These are phyloP conservation scores for Entomophthora muscae DNA, from an alignment of 371 early-diverging fungal species.

Conservation along the genomic window DNA sequence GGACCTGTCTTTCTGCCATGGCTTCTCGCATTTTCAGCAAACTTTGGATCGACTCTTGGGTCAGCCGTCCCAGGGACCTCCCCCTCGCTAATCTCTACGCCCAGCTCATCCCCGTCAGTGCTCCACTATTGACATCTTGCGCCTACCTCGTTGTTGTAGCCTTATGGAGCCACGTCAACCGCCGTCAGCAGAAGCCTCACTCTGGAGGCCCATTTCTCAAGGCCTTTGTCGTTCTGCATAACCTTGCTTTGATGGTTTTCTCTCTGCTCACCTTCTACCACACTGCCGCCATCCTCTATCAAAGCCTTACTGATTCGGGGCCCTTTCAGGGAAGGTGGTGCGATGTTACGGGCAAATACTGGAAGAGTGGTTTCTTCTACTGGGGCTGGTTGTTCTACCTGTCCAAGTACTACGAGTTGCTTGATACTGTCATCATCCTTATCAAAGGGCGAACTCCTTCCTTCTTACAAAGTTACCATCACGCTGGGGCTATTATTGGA, in stretches of 20 bases:
- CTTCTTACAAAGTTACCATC: slow-evolving; percentile 75
- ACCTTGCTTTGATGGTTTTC: neutral
- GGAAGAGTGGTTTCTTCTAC: neutral
- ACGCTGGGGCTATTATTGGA: slow-evolving; percentile 71
- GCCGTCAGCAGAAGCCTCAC: neutral
- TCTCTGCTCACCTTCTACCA: neutral
- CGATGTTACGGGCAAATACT: neutral
- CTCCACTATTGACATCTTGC: neutral
- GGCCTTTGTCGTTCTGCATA: too few species aligned
- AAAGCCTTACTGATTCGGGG: neutral
- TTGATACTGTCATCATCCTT: slow-evolving; percentile 70
- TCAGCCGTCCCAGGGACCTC: neutral
- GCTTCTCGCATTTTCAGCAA: neutral
- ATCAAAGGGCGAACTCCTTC: slow-evolving; percentile 41
- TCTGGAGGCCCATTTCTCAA: neutral
- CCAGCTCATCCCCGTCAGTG: neutral
- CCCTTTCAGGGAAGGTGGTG: neutral
- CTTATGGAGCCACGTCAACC: neutral
- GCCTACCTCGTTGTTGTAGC: neutral
- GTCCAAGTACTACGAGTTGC: slow-evolving; percentile 71
- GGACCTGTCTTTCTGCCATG: too few species aligned
- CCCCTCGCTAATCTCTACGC: neutral
- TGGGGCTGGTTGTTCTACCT: slow-evolving; percentile 44
- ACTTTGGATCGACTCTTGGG: neutral
- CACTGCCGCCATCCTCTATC: too few species aligned